Conservation (phyloP, 75 land plant species). For the Adiantum capillusveneris region DNA sequence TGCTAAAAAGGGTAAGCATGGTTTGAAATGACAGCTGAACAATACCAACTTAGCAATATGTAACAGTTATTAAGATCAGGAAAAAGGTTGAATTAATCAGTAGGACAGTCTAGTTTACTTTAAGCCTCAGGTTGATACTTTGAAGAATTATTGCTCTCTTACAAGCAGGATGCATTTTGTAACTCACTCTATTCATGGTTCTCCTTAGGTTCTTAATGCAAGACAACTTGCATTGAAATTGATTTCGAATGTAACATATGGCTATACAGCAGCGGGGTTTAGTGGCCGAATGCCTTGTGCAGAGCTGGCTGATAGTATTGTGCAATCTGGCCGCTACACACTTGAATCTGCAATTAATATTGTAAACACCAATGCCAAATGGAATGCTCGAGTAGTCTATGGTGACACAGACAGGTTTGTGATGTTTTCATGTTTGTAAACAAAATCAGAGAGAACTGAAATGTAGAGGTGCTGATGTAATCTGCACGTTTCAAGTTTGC, state of each 20-base stretch:
- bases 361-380: conserved; percentile 56
- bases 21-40: not conserved
- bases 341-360: conserved; percentile 81
- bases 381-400: conserved; percentile 95
- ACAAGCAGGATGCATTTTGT: not conserved
- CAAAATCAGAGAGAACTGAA: too few relatives aligned
- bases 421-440: too few relatives aligned
- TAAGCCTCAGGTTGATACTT: too few relatives aligned
- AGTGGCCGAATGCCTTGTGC: conserved; percentile 99
- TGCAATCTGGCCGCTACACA: conserved; percentile 91
- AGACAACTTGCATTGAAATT: conserved; percentile 95
- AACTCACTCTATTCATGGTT: not conserved
- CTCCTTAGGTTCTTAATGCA: conserved; percentile 60
- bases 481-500: too few relatives aligned
- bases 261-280: conserved; percentile 99
- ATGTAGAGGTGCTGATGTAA: too few relatives aligned
- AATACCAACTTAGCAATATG: too few relatives aligned
- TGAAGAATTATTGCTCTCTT: too few relatives aligned
- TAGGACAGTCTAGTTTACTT: too few relatives aligned
- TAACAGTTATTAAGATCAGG: too few relatives aligned
- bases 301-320: conserved; percentile 98
- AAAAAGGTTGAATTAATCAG: too few relatives aligned
- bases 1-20: conserved; percentile 65
- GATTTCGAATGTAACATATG: conserved; percentile 97
- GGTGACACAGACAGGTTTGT: conserved; percentile 99